These are phyloP conservation scores for Cyberlindnera meyerae DNA, from an alignment of 805 yeast genomes.

Conservation along the genomic window DNA sequence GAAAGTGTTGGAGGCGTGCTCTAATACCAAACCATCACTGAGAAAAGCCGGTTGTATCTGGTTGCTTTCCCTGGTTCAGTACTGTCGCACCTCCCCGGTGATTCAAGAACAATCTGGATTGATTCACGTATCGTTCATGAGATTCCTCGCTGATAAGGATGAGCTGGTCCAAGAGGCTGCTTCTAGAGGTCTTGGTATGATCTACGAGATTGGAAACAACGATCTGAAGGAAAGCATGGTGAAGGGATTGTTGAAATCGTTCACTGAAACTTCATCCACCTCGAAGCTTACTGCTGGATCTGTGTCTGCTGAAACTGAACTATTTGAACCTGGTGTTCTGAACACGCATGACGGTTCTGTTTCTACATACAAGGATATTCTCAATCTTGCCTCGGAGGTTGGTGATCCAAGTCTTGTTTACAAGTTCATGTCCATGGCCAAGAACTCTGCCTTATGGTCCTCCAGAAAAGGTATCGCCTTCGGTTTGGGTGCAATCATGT, in stretches of 20 bases:
- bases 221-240: constrained; percentile 70
- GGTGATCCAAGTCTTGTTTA: constrained; percentile 94
- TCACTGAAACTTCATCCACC: constrained; percentile 59
- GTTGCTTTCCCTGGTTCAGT: constrained; percentile 76
- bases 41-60: constrained; percentile 80
- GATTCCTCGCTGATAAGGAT: constrained; percentile 73
- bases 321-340: constrained; percentile 78
- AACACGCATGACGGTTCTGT: constrained; percentile 82
- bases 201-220: constrained; percentile 70
- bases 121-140: constrained; percentile 72
- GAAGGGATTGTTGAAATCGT: constrained; percentile 65
- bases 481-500: constrained; percentile 81
- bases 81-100: constrained; percentile 46
- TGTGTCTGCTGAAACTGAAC: constrained; percentile 71
- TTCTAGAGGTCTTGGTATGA: constrained; percentile 76
- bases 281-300: constrained; percentile 54
- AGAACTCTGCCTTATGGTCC: constrained; percentile 84
- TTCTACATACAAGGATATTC: constrained; percentile 86
- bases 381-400: constrained; percentile 85
- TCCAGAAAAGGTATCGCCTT: constrained; percentile 92
- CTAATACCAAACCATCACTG: constrained; percentile 65
- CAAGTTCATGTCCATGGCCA: constrained; percentile 89
- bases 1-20: constrained; percentile 46
- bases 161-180: constrained; percentile 92
- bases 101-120: constrained; percentile 43